Evolutionary conservation across 805 yeast genomes (phyloP), one percentile per base, ranked within the genome.

Genomic region (Metschnikowia corniflorae): DNA sequence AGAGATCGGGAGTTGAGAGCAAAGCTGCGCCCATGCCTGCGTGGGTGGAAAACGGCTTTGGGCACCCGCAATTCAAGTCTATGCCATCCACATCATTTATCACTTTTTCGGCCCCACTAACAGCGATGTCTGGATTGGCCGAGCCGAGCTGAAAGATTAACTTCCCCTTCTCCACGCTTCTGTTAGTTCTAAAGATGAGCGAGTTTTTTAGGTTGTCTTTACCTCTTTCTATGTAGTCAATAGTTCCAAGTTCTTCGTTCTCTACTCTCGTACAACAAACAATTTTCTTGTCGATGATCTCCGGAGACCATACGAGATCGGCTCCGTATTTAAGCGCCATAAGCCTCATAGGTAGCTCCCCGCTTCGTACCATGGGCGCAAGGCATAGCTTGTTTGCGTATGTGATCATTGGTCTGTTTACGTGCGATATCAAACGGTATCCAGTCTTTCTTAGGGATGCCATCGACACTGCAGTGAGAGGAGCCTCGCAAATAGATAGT

Each of bases 1-100:
- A 67, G 25, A 76, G 63, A 29, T 86, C 96, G 0, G 97, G 97
- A 0, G 89, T 86, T 21, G 71, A 67, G 37, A 93, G 66, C 30
- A 93, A 66, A 1, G 96, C 97, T 2, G 97, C 96, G 5, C 98
- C 98, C 97, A 93, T 93, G 1, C 98, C 98, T 0, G 94, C 72
- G 59, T 93, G 98, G 3, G 88, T 73, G 1, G 95, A 84, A 53
- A 93, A 93, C 49, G 88, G 97, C 57, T 91, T 93, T 3, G 98
- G 98, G 62, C 98, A 93, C 5, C 98, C 98, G 19, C 96, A 87
- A 58, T 93, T 93, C 40, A 93, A 72, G 57, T 93, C 98, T 5
- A 93, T 83, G 7, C 95, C 97, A 45, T 78, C 88, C 3, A 93
- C 97, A 58, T 93, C 97, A 1, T 69, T 54, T 7, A 89, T 86